phyloP scores from a whole-genome alignment of 257 asterid genomes.

The Scutellaria galericulata region DNA sequence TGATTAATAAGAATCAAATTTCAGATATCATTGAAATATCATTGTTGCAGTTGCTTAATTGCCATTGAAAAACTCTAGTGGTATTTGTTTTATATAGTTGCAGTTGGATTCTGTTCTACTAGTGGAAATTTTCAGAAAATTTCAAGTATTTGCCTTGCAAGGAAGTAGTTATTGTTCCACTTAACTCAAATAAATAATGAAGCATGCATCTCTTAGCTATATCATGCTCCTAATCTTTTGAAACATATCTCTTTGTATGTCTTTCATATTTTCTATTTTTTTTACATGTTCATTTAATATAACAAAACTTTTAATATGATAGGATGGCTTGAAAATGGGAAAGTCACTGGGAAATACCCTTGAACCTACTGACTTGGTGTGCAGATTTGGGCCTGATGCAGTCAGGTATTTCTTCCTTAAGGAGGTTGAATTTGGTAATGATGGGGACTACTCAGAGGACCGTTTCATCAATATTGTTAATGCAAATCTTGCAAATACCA shows the following conservation, averaged over 20 bases:
- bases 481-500: conserved; percentile 94
- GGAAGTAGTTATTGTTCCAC: conserved; percentile 1
- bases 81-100: not conserved
- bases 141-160: not conserved
- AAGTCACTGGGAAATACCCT: conserved; percentile 92
- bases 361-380: conserved; percentile 88
- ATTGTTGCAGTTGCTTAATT: conserved; percentile 12
- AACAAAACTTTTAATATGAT: conserved; percentile 42
- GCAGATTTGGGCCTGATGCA: conserved; percentile 89
- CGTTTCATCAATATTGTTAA: conserved; percentile 85
- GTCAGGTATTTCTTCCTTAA: conserved; percentile 94
- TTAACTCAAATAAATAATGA: not conserved
- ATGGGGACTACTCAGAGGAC: conserved; percentile 96
- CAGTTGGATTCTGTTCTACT: conserved; percentile 16
- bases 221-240: not conserved
- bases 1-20: conserved; percentile 10
- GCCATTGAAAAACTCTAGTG: not conserved
- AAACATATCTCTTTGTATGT: not conserved
- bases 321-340: conserved; percentile 99
- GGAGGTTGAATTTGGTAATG: conserved; percentile 95
- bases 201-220: conserved; percentile 10
- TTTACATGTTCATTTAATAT: conserved; percentile 36
- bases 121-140: not conserved
- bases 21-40: not conserved
- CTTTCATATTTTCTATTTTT: conserved; percentile 2